phyloP scores from a whole-genome alignment of 257 asterid species.

The Linderniella brevidens region DNA sequence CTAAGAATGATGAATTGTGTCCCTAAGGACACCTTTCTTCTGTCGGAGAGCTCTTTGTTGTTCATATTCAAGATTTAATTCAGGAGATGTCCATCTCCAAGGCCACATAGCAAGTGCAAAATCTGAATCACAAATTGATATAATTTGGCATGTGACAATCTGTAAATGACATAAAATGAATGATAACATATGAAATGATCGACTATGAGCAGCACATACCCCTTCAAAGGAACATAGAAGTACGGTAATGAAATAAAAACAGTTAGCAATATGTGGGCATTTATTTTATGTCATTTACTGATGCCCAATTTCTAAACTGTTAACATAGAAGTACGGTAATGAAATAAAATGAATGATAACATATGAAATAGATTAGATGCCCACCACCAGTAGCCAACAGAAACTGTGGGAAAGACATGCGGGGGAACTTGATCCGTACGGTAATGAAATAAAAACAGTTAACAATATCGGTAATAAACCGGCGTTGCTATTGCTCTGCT shows the following conservation, averaged over 20 bases:
- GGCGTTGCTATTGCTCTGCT: too few species aligned
- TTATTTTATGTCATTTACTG: too few species aligned
- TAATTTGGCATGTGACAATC: too few species aligned
- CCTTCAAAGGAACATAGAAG: conserved; percentile 91
- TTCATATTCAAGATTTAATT: conserved; percentile 67
- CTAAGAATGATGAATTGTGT: conserved; percentile 91
- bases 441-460: too few species aligned
- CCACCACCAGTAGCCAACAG: conserved; percentile 96
- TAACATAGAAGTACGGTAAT: too few species aligned
- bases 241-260: conserved; percentile 36
- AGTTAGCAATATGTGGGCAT: not conserved
- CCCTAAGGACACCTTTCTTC: conserved; percentile 95
- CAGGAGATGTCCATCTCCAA: conserved; percentile 97
- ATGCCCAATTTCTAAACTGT: conserved; percentile 98
- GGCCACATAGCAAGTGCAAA: conserved; percentile 89
- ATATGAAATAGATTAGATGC: conserved; percentile 75
- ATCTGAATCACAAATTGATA: conserved; percentile 35
- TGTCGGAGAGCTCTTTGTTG: conserved; percentile 71
- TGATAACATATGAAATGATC: too few species aligned
- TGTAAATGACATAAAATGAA: too few species aligned
- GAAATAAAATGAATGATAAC: too few species aligned
- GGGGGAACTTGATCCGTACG: too few species aligned
- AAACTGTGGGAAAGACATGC: conserved; percentile 30
- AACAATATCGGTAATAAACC: too few species aligned
- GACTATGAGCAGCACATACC: conserved; percentile 28